A percentile compares a stretch with the other conserved stretches of the same genome.
Conservation (phyloP, 2,329 filamentous ascomycete genomes). For the Amauroascus niger region DNA sequence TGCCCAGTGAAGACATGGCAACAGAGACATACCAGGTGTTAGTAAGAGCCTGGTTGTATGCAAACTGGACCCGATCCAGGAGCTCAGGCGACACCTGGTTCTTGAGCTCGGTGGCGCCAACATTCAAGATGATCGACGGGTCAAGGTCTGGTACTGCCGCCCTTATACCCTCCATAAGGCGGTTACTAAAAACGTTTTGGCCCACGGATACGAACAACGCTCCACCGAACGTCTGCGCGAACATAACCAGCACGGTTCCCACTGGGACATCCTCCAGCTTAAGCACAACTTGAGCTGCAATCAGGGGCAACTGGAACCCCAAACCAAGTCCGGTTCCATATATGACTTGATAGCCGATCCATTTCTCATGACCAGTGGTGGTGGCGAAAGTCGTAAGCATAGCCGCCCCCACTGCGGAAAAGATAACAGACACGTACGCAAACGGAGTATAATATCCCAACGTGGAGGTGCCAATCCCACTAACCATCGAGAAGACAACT, state of each 20-base stretch:
- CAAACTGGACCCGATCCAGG: conserved; percentile 46
- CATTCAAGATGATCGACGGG: conserved; percentile 33
- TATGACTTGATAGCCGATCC: no score
- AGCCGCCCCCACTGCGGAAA: conserved; percentile 23
- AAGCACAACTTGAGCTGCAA: no score
- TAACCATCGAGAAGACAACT: conserved; percentile 20
- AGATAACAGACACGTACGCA: conserved; percentile 18
- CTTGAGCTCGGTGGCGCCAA: conserved; percentile 52
- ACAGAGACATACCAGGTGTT: conserved; percentile 53
- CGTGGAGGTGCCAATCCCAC: conserved; percentile 11
- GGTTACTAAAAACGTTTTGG: conserved; percentile 20
- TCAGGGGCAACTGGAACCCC: no score
- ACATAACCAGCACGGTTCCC: conserved; percentile 19
- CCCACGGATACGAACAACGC: conserved; percentile 21
- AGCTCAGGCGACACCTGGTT: conserved; percentile 43
- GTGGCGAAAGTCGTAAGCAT: conserved; percentile 23
- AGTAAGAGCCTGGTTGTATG: conserved; percentile 55
- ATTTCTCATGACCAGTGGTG: no score
- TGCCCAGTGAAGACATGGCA: conserved; percentile 44
- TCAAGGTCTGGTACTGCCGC: conserved; percentile 32
- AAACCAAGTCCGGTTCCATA: no score
- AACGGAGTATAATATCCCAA: conserved; percentile 22
- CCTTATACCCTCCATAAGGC: conserved; percentile 12
- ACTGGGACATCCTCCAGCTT: no score
- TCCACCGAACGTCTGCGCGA: conserved; percentile 20